phyloP scores from a whole-genome alignment of 2,329 filamentous ascomycete genomes.

The Colletotrichum somersetense region DNA sequence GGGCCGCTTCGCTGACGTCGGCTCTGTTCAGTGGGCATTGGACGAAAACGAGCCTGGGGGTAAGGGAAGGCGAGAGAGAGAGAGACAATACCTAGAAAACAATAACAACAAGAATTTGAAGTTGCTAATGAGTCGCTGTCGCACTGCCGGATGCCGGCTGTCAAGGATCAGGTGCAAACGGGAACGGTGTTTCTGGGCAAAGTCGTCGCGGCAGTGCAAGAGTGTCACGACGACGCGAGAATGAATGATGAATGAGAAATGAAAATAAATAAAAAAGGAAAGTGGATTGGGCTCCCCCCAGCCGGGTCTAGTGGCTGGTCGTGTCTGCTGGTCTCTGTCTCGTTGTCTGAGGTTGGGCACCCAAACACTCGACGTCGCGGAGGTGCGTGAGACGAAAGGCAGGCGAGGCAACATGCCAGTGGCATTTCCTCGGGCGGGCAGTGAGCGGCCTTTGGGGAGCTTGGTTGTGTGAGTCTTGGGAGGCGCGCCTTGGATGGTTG shows the following conservation, averaged over 20 bases:
- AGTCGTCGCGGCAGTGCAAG: constrained; percentile 35
- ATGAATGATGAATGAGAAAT: constrained; percentile 12
- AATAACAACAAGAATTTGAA: background rate
- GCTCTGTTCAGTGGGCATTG: constrained; percentile 24
- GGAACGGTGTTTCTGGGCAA: background rate
- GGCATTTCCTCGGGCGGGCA: background rate
- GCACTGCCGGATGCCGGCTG: constrained; percentile 20
- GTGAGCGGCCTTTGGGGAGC: background rate
- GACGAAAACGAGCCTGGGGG: background rate
- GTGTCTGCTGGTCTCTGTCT: constrained; percentile 13
- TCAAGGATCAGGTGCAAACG: constrained; percentile 16
- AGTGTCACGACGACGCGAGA: constrained; percentile 21
- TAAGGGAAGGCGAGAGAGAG: too few species aligned
- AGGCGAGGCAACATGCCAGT: constrained; percentile 21
- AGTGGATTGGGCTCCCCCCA: constrained; percentile 10
- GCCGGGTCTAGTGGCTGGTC: constrained; percentile 14
- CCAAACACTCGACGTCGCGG: constrained; percentile 35
- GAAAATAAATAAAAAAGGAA: too few species aligned
- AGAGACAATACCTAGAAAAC: too few species aligned
- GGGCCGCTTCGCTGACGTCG: constrained; percentile 29
- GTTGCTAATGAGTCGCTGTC: constrained; percentile 1
- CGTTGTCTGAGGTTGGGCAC: constrained; percentile 21
- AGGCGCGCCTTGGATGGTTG: constrained; percentile 12
- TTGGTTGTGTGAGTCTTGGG: background rate
- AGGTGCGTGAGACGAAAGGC: constrained; percentile 24